Conservation (phyloP, 176 grass and related monocot species). For the sorghum (Sorghum bicolor) region Sorghum_bicolor_NCBIv3 NC_012878.2:58001501-58002000, state of each 20-base stretch:
- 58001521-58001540: slow-evolving; percentile 16
- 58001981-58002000: background rate
- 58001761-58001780: background rate
- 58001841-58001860: background rate
- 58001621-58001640: slow-evolving; percentile 48
- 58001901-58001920: background rate
- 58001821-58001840: slow-evolving; percentile 15
- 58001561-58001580: slow-evolving; percentile 10
- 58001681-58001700: slow-evolving; percentile 88
- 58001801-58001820: background rate
- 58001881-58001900: background rate
- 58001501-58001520: slow-evolving; percentile 53
- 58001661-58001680: slow-evolving; percentile 88
- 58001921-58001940: background rate
- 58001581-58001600: background rate
- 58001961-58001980: background rate
- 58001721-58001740: slow-evolving; percentile 93
- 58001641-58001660: slow-evolving; percentile 85
- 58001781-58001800: background rate
- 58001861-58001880: background rate
- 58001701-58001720: slow-evolving; percentile 85
- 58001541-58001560: slow-evolving; percentile 62
- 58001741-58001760: slow-evolving; percentile 62
- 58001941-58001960: background rate
- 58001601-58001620: background rate